Base-by-base conservation (phyloP, 2,329 filamentous ascomycete genomes). In the Pseudogymnoascus sp. region DNA sequence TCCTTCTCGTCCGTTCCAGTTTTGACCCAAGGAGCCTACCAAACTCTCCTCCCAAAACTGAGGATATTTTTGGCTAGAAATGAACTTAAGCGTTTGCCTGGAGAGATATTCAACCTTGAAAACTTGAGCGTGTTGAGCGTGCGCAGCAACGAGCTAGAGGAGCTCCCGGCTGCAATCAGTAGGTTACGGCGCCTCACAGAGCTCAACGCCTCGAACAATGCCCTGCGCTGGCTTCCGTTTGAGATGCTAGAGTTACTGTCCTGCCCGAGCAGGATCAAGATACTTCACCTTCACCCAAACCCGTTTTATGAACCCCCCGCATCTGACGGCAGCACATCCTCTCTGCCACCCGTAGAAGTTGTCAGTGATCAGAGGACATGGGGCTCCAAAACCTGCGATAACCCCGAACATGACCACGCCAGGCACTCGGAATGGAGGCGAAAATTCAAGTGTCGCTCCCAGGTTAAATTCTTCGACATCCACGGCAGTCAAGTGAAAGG, bases 181-280 rank as follows among this genome's bases (percentile, higher is more conserved):
- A 81, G 82, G 33, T 77, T 91, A 6, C 72, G 71, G 4, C 85
- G 84, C 64, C 78, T 91, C 3, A 76, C 77, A 60, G 80, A 84
- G 60, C 80, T 91, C 40, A 90, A 90, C 67, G 68, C 91, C 7
- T 83, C 86, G 0, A 82, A 87, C 61, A 91, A 90, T 65, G 74
- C 75, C 4, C 76, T 91, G 10, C 78, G 78, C 6, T 82, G 77
- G 65, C 77, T 91, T 1, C 89, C 89, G 0, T 82, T 78, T 62
- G 87, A 89, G 70, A 75, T 90, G 0, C 76, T 90, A 0, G 73
- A 81, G 24, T 76, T 90, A 2, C 72, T 89, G 19, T 73, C 76
- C 33, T 70, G 73, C 8, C 70, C 74, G 0, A 73, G 76, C 53
- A 79, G 77, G 19, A 76, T 89, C n/a, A 71, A 73, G 11, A 78